Base-by-base conservation (phyloP, 345 rosid genomes). In the Laguncularia racemosa region DNA sequence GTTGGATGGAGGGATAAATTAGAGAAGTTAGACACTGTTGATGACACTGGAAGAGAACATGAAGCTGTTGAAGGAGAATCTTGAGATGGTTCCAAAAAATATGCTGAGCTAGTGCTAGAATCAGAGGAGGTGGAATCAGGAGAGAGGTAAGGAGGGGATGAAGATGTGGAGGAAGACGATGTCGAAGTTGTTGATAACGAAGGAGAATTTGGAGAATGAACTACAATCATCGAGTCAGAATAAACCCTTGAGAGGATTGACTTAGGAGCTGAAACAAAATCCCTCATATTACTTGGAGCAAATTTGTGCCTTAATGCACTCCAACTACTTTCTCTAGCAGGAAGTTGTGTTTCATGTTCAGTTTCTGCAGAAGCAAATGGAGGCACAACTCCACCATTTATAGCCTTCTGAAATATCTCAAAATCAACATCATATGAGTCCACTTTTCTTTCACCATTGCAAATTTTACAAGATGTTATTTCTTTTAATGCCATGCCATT, bases 271-370 rank as follows among this genome's bases (percentile, higher is more conserved):
- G 80, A 59, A 50, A 78, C 77, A 57, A 84, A 81, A 57, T 84
- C 95, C 78, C 78, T 86, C 83, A 88, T 82, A 60, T 78, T 78
- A 56, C 70, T 70, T 26, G 88, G 73, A 40, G 96, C 96, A 76
- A 85, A 90, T 69, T 90, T 95, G 58, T 86, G 79, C 76, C 90
- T 84, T 50, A 95, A 64, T 46, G 73, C 69, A 60, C 91, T 95
- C 99, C 99, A 95, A 71, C 89, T 76, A 76, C 90, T 88, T 77
- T 95, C 99, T 83, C 95, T 78, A 8, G 79, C 90, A 54, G 99
- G 96, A 64, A 95, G 89, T 62, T 76, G 96, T 54, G 96, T 95
- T 78, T 87, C 99, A 58, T 75, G 78, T 64, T 86, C 96, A 76
- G 82, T 82, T 68, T 85, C 84, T 21, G 95, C 83, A 48, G 95